Conservation (phyloP, 805 yeast species). For the Hanseniaspora pseudoguilliermondii region DNA sequence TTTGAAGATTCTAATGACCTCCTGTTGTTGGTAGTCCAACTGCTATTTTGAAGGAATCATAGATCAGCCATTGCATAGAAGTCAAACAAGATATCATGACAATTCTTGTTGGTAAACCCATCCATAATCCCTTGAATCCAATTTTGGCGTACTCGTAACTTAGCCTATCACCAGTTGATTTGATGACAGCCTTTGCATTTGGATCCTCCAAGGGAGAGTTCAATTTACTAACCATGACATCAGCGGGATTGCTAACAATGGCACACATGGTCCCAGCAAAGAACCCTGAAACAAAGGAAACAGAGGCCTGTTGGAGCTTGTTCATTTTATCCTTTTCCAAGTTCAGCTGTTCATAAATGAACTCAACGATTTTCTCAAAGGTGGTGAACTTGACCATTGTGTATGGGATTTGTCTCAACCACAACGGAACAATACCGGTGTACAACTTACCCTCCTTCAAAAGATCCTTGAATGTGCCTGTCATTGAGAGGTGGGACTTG, state of each 20-base stretch:
- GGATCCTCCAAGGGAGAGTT: constrained; percentile 34
- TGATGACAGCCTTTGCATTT: constrained; percentile 45
- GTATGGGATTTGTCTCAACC: constrained; percentile 97
- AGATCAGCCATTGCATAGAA: constrained; percentile 92
- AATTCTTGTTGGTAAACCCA: constrained; percentile 86
- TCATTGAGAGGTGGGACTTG: background rate
- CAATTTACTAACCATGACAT: constrained; percentile 91
- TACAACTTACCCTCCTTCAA: constrained; percentile 70
- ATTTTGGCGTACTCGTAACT: constrained; percentile 64
- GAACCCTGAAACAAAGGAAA: constrained; percentile 89
- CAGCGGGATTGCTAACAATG: constrained; percentile 95
- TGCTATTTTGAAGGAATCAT: constrained; percentile 90
- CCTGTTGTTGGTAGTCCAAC: constrained; percentile 95
- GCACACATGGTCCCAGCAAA: constrained; percentile 97
- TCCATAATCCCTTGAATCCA: constrained; percentile 89
- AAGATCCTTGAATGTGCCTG: constrained; percentile 38
- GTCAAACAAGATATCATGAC: constrained; percentile 96
- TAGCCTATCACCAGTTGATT: constrained; percentile 54
- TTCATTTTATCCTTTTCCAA: constrained; percentile 60
- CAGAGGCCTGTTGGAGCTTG: constrained; percentile 74
- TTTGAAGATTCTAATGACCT: constrained; percentile 19
- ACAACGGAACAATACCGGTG: constrained; percentile 80
- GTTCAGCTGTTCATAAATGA: constrained; percentile 62
- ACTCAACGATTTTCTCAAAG: constrained; percentile 80
- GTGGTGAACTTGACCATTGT: constrained; percentile 95